Conservation (phyloP, 495 filamentous ascomycete genomes). For the Talaromyces liani region DNA sequence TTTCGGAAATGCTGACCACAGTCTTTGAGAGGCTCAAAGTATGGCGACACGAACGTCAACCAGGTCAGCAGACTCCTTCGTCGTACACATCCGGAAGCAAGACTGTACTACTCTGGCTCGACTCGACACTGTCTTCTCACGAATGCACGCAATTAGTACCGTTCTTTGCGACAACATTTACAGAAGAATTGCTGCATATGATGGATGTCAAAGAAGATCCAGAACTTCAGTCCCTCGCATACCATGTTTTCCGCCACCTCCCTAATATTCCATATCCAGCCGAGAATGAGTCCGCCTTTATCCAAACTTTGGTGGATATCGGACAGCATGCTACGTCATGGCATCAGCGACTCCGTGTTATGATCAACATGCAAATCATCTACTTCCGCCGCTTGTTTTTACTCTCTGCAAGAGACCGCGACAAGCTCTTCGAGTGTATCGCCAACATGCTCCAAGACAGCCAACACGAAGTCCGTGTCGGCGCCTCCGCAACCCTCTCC, state of each 20-base stretch:
- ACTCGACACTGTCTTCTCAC: constrained; percentile 79
- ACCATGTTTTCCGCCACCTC: constrained; percentile 94
- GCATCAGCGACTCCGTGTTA: constrained; percentile 93
- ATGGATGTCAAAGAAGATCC: constrained; percentile 99
- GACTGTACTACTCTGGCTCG: constrained; percentile 91
- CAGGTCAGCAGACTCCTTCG: constrained; percentile 87
- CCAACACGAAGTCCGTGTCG: constrained; percentile 92
- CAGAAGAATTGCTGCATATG: constrained; percentile 93
- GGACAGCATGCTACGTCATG: constrained; percentile 81
- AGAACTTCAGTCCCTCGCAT: constrained; percentile 88
- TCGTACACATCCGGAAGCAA: constrained; percentile 95
- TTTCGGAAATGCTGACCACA: constrained; percentile 59
- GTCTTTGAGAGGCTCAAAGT: constrained; percentile 76
- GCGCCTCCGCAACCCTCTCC: constrained; percentile 81
- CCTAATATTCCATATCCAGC: constrained; percentile 90
- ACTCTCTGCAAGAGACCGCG: constrained; percentile 67
- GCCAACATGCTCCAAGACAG: constrained; percentile 86
- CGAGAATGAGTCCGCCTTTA: constrained; percentile 77
- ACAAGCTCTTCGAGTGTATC: constrained; percentile 80
- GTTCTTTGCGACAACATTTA: constrained; percentile 86
- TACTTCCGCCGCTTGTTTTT: constrained; percentile 97
- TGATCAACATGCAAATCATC: constrained; percentile 98
- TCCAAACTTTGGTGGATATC: constrained; percentile 78
- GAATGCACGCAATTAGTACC: constrained; percentile 87
- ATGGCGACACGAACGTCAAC: constrained; percentile 77